Base-by-base conservation (phyloP, 2,329 filamentous ascomycete species). In the Rhexocercosporidium sp. region DNA sequence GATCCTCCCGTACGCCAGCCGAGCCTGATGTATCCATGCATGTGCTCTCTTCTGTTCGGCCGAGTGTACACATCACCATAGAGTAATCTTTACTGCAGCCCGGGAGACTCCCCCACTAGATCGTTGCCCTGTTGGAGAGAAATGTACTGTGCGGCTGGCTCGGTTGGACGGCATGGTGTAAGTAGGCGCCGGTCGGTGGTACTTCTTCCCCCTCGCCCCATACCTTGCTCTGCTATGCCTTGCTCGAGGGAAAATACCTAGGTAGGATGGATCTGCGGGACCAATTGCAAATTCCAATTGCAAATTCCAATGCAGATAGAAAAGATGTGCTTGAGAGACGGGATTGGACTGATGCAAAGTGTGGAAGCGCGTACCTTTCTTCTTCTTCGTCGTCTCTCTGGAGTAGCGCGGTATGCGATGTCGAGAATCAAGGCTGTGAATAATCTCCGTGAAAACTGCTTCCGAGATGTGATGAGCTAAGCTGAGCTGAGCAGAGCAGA, bases 91-190 rank as follows among this genome's bases (percentile, higher is more conserved):
- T 37, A 34, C 20, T 25, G 20, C 16, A 5, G 34, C 12, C 54
- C 54, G 18, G 54, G 54, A 57, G 20, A 39, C 20, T 57, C n/a
- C 34, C n/a, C 47, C 22, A 16, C 47, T 7, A 57, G 34, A 57
- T 57, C 12, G 44, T 25, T 20, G 7, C 31, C 47, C 25, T 51
- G 49, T 16, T 53, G 49, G 49, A 25, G 20, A 18, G 20, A 12
- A 41, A 57, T 39, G 31, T 12, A 37, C 7, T 22, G 31, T 57
- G 54, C 54, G 54, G 54, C 54, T 57, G 54, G 54, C 54, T 57
- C 54, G 54, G 54, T 57, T 57, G 54, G 54, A 57, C 54, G 31
- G 34, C 31, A 57, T 31, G 31, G 11, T 27, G 54, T 29, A 53
- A 16, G 25, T 18, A n/a, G n/a, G n/a, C n/a, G n/a, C n/a, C n/a